A percentile compares a stretch with the other conserved stretches of the same genome.
phyloP scores from a whole-genome alignment of 306 rosid genomes.

The Ormosia semicastrata region DNA sequence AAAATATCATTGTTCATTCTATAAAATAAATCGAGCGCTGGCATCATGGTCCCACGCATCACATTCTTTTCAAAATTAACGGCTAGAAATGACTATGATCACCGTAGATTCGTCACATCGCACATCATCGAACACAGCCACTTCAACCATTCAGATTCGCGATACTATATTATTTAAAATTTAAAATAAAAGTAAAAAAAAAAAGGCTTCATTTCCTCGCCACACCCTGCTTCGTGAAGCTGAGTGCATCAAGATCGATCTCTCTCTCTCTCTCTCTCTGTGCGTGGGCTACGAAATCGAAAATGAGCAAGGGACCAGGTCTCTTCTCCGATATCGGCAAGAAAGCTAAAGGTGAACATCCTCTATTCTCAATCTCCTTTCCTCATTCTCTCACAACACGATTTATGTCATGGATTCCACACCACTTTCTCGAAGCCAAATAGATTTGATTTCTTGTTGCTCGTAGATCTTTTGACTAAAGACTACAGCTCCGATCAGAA shows the following conservation, averaged over 20 bases:
- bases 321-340: conserved; percentile 90
- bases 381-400: not conserved
- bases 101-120: not conserved
- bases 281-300: conserved; percentile 19
- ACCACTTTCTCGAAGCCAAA: not conserved
- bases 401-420: conserved; percentile 3
- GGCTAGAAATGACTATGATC: conserved; percentile 14
- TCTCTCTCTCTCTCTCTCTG: conserved; percentile 13
- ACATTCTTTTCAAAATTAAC: conserved; percentile 10
- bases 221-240: conserved; percentile 26
- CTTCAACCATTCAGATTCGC: conserved; percentile 8
- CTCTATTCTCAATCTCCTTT: not conserved
- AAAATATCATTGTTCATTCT: too few relatives aligned
- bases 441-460: conserved; percentile 19
- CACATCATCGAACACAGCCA: conserved; percentile 13
- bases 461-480: conserved; percentile 77
- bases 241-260: conserved; percentile 14
- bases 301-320: conserved; percentile 89
- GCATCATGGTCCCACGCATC: conserved; percentile 8
- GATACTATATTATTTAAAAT: not conserved
- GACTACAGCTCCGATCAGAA: conserved; percentile 85
- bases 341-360: conserved; percentile 67
- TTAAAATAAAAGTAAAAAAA: conserved; percentile 1
- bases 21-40: not conserved
- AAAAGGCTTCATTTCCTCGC: conserved; percentile 24